A percentile compares a stretch with the other conserved stretches of the same genome.
These are phyloP conservation scores for Hypsizygus ulmarius DNA, from an alignment of 1,284 basidiomycete genomes.

Conservation along the genomic window DNA sequence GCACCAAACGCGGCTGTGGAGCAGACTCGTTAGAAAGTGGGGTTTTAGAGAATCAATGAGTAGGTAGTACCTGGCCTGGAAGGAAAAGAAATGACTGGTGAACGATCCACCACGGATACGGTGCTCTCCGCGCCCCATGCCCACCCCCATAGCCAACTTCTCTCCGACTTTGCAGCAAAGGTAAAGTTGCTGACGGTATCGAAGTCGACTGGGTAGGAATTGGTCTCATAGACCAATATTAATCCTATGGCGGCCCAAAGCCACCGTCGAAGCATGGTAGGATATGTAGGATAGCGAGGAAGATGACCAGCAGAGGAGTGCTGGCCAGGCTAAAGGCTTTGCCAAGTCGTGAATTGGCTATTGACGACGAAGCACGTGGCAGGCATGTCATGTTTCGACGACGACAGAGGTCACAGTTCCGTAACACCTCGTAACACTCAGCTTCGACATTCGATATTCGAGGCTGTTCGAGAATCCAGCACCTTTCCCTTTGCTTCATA, in stretches of 20 bases:
- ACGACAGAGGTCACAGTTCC: too few relatives aligned
- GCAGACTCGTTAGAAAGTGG: conserved; percentile 18
- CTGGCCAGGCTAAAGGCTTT: neutral
- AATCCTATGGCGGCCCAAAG: conserved; percentile 14
- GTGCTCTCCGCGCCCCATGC: conserved; percentile 74
- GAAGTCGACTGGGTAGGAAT: conserved; percentile 16
- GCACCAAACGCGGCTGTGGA: conserved; percentile 65
- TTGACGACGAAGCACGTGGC: neutral
- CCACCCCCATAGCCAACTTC: conserved; percentile 58
- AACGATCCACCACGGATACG: conserved; percentile 75
- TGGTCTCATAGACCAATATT: conserved; percentile 10
- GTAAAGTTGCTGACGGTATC: conserved; percentile 8
- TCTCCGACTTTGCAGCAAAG: conserved; percentile 40
- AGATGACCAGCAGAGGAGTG: conserved; percentile 2
- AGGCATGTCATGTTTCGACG: neutral
- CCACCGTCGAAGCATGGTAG: conserved; percentile 17
- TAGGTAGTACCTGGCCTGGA: conserved; percentile 47
- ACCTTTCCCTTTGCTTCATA: too few relatives aligned
- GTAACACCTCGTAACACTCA: too few relatives aligned
- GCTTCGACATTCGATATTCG: too few relatives aligned
- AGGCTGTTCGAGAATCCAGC: too few relatives aligned
- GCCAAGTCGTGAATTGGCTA: too few relatives aligned
- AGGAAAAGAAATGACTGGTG: conserved; percentile 60
- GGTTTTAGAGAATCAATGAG: conserved; percentile 2
- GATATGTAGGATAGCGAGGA: neutral